Base-by-base conservation (phyloP, 2,329 filamentous ascomycete species). In the Colletotrichum tropicicola region DNA sequence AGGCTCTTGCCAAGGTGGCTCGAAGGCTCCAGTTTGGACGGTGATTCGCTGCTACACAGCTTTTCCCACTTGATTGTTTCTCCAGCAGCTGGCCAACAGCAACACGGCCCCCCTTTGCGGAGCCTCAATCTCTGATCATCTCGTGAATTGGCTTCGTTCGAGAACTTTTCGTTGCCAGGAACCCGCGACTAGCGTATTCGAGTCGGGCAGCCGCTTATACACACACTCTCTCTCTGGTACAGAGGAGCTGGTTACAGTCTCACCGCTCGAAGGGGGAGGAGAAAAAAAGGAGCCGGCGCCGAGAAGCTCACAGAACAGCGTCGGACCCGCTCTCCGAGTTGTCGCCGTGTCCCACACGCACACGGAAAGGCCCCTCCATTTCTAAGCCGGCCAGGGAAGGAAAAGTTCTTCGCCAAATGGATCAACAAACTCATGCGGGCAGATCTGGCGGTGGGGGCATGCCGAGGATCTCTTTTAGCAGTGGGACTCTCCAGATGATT, bases 401-500 rank as follows among this genome's bases (percentile, higher is more conserved):
- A 41, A 60, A 65, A 61, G 35, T 47, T 61, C 57, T 55, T 65
- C 57, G 23, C 43, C 35, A 35, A 21, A 55, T 61, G 41, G 43
- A 52, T 32, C 43, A 48, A 32, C 15, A 49, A 39, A 37, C 35
- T 54, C 58, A 48, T 37, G 41, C 25, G 27, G 23, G 15, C 19
- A 61, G 43, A 60, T 65, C 57, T 49, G 8, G 57, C n/a, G 41
- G 39, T 54, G 61, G 56, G 47, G 56, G 13, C 27, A 3, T 48
- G 48, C 47, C 32, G 27, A 60, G 57, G n/a, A 27, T 37, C 35
- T 43, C 30, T 37, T 37, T 12, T 23, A 17, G 13, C 21, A 13
- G 57, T 55, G 57, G 61, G 57, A 61, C 56, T 60, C 61, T 61
- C 61, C 61, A 65, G 61, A 61, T 65, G 61, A 35, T 65, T 65